Evolutionary conservation across 2,329 filamentous ascomycete genomes (phyloP).

Genomic region (Hypoxylon sp.): DNA sequence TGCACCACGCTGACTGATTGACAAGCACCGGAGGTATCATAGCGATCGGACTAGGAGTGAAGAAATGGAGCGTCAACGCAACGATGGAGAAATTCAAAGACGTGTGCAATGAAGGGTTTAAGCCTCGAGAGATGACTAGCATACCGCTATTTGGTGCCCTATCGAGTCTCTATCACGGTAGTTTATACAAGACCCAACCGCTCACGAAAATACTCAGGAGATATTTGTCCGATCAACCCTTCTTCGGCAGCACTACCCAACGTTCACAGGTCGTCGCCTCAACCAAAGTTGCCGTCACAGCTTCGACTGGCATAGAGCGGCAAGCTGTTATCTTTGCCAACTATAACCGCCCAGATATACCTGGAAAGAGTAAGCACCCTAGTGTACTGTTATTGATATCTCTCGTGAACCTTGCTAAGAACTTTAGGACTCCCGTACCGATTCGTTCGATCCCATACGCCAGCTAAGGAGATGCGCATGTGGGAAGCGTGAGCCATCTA

Average conservation of each 20-base stretch:
- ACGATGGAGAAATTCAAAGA: slow-evolving; percentile 54
- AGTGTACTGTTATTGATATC: background rate
- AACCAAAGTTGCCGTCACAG: slow-evolving; percentile 52
- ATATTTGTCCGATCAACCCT: slow-evolving; percentile 52
- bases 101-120: slow-evolving; percentile 51
- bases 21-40: slow-evolving; percentile 52
- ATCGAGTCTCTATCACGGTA: slow-evolving; percentile 53
- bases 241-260: slow-evolving; percentile 52
- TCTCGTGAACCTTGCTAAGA: slow-evolving; percentile 8
- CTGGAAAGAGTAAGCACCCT: slow-evolving; percentile 43
- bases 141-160: slow-evolving; percentile 51
- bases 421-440: slow-evolving; percentile 48
- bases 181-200: slow-evolving; percentile 53
- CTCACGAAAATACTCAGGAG: slow-evolving; percentile 49
- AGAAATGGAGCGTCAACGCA: slow-evolving; percentile 53
- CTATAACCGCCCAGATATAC: slow-evolving; percentile 52
- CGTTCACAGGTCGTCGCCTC: slow-evolving; percentile 46
- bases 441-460: slow-evolving; percentile 50
- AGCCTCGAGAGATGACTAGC: slow-evolving; percentile 50
- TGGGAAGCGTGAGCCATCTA: slow-evolving; percentile 53
- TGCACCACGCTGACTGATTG: slow-evolving; percentile 17
- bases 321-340: slow-evolving; percentile 54
- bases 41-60: slow-evolving; percentile 53
- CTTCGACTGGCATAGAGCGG: slow-evolving; percentile 44
- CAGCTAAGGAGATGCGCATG: slow-evolving; percentile 50